Evolutionary conservation across 139 green algal genomes (phyloP).

Genomic region (Haematococcus lacustris): DNA sequence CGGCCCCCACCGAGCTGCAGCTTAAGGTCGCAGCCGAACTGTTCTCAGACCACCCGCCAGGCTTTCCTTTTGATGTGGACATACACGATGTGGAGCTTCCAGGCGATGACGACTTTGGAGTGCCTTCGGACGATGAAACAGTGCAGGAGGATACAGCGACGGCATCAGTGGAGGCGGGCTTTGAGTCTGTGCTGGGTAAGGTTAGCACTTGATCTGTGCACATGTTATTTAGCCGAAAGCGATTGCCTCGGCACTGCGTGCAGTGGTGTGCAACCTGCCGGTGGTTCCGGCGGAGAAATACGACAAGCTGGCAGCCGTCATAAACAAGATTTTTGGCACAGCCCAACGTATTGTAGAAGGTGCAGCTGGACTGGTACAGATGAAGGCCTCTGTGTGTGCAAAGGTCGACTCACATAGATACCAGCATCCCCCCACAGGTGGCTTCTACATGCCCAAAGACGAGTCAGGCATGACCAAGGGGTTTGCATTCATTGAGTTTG

Average conservation of each 20-base stretch:
- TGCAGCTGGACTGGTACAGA: no score
- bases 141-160: constrained; percentile 76
- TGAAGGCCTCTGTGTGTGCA: no score
- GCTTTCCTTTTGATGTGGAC: constrained; percentile 81
- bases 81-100: constrained; percentile 84
- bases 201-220: neutral
- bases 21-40: constrained; percentile 26
- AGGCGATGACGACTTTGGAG: constrained; percentile 79
- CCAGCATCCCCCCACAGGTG: no score
- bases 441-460: constrained; percentile 85
- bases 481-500: constrained; percentile 94
- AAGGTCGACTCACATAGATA: no score
- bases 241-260: neutral
- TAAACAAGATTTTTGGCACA: constrained; percentile 85
- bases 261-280: constrained; percentile 93
- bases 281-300: constrained; percentile 83
- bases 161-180: constrained; percentile 84
- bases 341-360: no score
- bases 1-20: neutral
- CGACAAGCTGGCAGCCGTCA: constrained; percentile 86
- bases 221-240: neutral
- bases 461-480: constrained; percentile 73
- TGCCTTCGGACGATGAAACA: constrained; percentile 79
- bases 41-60: constrained; percentile 53
- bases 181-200: constrained; percentile 86